Evolutionary conservation across 176 grass and related monocot genomes (phyloP).

Genomic region (Oryza meridionalis): DNA sequence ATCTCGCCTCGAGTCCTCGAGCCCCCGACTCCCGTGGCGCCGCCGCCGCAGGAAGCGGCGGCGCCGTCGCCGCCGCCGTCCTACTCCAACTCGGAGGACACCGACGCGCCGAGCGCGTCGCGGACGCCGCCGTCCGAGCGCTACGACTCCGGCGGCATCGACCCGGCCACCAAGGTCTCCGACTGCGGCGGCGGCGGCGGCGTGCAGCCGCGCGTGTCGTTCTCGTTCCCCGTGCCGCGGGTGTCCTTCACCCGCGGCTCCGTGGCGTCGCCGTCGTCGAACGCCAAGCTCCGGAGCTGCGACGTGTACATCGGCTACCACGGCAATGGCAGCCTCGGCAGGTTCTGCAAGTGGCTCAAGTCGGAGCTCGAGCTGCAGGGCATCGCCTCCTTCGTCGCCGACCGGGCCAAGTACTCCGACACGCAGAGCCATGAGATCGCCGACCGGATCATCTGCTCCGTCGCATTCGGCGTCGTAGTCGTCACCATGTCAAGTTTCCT

Average conservation of each 20-base stretch:
- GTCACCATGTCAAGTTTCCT: slow-evolving; percentile 85
- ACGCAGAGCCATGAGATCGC: slow-evolving; percentile 89
- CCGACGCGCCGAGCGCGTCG: slow-evolving; percentile 78
- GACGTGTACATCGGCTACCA: slow-evolving; percentile 97
- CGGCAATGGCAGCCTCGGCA: slow-evolving; percentile 71
- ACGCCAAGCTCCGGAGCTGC: slow-evolving; percentile 88
- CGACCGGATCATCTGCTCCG: slow-evolving; percentile 89
- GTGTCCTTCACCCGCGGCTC: slow-evolving; percentile 81
- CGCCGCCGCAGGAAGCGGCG: slow-evolving; percentile 23
- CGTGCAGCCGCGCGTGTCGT: slow-evolving; percentile 64
- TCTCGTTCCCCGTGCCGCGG: slow-evolving; percentile 93
- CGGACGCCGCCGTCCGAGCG: slow-evolving; percentile 83
- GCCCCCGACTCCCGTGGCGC: slow-evolving; percentile 32
- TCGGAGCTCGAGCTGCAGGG: slow-evolving; percentile 94
- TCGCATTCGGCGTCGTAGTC: slow-evolving; percentile 74
- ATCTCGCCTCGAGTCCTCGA: slow-evolving; percentile 81
- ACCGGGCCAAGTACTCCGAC: slow-evolving; percentile 87
- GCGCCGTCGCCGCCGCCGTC: slow-evolving; percentile 64
- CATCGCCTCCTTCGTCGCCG: slow-evolving; percentile 89
- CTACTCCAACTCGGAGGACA: slow-evolving; percentile 78
- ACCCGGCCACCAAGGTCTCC: slow-evolving; percentile 79
- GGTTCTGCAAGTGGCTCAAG: slow-evolving; percentile 98
- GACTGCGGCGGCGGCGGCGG: slow-evolving; percentile 33
- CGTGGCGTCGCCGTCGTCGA: slow-evolving; percentile 74
- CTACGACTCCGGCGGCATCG: slow-evolving; percentile 68